Evolutionary conservation across 768 basidiomycete species (phyloP).

Genomic region (Gloeophyllum trabeum): DNA sequence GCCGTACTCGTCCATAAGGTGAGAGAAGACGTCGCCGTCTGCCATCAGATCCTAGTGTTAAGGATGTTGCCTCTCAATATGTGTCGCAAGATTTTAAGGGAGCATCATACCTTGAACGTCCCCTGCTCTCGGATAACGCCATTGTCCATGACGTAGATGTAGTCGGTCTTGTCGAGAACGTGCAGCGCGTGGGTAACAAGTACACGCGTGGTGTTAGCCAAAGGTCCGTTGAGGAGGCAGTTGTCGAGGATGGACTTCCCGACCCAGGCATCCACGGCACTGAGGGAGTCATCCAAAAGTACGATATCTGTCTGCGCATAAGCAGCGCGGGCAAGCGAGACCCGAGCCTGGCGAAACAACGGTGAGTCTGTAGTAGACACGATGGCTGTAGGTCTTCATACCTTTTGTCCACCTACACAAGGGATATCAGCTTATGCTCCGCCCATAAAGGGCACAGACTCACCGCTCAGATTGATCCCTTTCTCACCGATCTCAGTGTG

Average conservation of each 20-base stretch:
- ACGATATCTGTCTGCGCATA: slow-evolving; percentile 67
- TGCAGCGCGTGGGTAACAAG: slow-evolving; percentile 53
- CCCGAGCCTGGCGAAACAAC: slow-evolving; percentile 40
- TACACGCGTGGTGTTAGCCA: slow-evolving; percentile 43
- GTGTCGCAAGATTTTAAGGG: too few species aligned
- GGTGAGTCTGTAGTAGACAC: neutral
- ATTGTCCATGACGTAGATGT: slow-evolving; percentile 52
- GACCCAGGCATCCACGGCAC: slow-evolving; percentile 71
- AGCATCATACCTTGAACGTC: slow-evolving; percentile 34
- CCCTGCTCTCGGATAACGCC: slow-evolving; percentile 53
- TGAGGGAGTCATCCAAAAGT: slow-evolving; percentile 73
- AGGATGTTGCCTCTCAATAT: too few species aligned
- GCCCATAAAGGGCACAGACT: slow-evolving; percentile 5
- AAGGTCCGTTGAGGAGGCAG: slow-evolving; percentile 42
- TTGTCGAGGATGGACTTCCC: slow-evolving; percentile 54
- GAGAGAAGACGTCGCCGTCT: slow-evolving; percentile 30
- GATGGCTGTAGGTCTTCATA: slow-evolving; percentile 2
- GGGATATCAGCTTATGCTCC: neutral
- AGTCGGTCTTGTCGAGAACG: slow-evolving; percentile 46
- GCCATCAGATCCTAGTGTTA: slow-evolving; percentile 31
- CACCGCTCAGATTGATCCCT: slow-evolving; percentile 59
- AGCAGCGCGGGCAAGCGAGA: slow-evolving; percentile 66
- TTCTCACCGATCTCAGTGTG: slow-evolving; percentile 68
- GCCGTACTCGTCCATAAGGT: slow-evolving; percentile 47
- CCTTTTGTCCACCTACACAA: slow-evolving; percentile 23